These are phyloP conservation scores for Jackrogersella minutella DNA, from an alignment of 495 filamentous ascomycete species.

Conservation along the genomic window DNA sequence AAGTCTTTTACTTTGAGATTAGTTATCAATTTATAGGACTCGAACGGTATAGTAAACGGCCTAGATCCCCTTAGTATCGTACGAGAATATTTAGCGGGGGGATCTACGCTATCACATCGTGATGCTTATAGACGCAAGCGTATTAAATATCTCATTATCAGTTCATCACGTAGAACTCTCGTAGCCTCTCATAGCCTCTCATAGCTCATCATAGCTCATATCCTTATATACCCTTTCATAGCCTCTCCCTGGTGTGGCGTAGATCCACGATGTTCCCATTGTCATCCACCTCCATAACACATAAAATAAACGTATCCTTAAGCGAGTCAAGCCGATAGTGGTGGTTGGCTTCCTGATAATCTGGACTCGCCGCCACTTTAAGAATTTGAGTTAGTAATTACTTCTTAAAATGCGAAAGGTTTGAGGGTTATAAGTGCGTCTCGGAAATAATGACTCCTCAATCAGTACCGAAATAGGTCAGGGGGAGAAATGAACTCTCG, in stretches of 20 bases:
- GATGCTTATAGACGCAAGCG: not conserved
- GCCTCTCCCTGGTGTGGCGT: conserved; percentile 6
- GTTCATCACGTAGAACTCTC: not conserved
- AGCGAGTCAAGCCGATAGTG: conserved; percentile 62
- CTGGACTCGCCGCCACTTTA: conserved; percentile 66
- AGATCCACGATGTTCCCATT: conserved; percentile 30
- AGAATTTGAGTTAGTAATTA: too few relatives aligned
- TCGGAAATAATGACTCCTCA: too few relatives aligned
- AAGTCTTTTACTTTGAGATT: conserved; percentile 4
- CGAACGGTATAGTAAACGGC: not conserved
- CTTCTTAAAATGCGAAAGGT: too few relatives aligned
- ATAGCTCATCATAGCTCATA: not conserved
- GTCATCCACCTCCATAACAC: conserved; percentile 61
- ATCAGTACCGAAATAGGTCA: too few relatives aligned
- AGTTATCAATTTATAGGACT: not conserved
- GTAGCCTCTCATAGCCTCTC: not conserved
- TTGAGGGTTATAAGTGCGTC: too few relatives aligned
- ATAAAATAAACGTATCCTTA: conserved; percentile 70
- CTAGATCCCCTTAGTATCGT: not conserved
- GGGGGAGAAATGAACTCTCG: too few relatives aligned
- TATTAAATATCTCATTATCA: not conserved
- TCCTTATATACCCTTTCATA: conserved; percentile 6
- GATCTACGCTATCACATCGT: not conserved
- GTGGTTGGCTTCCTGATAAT: conserved; percentile 71
- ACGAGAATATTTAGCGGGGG: not conserved